These are phyloP conservation scores for Kurtzmaniella fragi DNA, from an alignment of 805 yeast genomes.

Conservation along the genomic window DNA sequence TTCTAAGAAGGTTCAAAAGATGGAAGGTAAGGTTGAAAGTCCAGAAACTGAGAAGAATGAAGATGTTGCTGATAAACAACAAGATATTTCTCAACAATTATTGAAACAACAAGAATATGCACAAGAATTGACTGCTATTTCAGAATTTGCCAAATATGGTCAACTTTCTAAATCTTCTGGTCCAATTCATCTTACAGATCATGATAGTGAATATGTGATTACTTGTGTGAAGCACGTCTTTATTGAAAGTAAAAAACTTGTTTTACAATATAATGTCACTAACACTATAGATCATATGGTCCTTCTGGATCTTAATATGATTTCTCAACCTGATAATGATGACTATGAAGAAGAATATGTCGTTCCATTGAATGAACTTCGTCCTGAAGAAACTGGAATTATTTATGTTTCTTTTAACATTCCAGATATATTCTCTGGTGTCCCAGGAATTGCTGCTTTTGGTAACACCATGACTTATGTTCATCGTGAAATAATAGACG, in stretches of 20 bases:
- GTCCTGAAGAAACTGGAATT: conserved; percentile 66
- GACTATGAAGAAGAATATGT: conserved; percentile 63
- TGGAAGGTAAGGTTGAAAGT: conserved; percentile 22
- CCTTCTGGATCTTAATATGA: conserved; percentile 70
- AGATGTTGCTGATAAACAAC: conserved; percentile 15
- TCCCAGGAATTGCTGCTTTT: conserved; percentile 39
- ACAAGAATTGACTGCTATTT: conserved; percentile 62
- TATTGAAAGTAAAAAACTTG: conserved; percentile 57
- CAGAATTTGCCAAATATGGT: conserved; percentile 74
- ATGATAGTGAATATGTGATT: conserved; percentile 90
- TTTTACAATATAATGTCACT: conserved; percentile 74
- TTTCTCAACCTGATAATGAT: conserved; percentile 58
- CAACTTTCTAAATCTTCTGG: conserved; percentile 66
- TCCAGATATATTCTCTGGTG: conserved; percentile 43
- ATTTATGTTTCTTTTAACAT: conserved; percentile 73
- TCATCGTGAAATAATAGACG: conserved; percentile 73
- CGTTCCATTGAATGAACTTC: conserved; percentile 66
- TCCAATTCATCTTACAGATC: conserved; percentile 71
- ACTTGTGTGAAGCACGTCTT: conserved; percentile 79
- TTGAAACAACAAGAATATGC: conserved; percentile 60
- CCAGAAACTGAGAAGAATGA: conserved; percentile 11
- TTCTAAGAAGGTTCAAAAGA: conserved; percentile 43
- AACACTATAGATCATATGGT: conserved; percentile 80
- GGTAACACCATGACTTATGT: conserved; percentile 67
- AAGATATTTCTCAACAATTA: conserved; percentile 19